These are phyloP conservation scores for Colletotrichum sp. DNA, from an alignment of 2,329 filamentous ascomycete genomes.

Conservation along the genomic window DNA sequence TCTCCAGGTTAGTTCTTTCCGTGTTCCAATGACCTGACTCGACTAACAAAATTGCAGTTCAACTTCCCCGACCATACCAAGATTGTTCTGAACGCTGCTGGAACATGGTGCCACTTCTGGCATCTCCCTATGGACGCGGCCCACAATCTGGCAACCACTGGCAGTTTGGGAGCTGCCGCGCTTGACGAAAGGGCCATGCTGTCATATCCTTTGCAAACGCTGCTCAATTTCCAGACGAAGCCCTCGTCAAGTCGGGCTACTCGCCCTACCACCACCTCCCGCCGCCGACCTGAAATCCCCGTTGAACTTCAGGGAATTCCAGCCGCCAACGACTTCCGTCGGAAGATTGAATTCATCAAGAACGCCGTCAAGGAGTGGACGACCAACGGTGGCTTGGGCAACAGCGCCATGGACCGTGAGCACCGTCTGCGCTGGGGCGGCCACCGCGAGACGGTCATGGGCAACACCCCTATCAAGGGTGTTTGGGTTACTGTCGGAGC, in stretches of 20 bases:
- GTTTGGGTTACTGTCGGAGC: slow-evolving; percentile 74
- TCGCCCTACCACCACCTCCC: slow-evolving; percentile 50
- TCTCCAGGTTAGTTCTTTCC: slow-evolving; percentile 62
- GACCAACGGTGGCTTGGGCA: slow-evolving; percentile 71
- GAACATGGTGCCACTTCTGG: slow-evolving; percentile 80
- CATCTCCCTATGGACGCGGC: slow-evolving; percentile 76
- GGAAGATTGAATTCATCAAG: slow-evolving; percentile 77
- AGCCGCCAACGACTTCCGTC: slow-evolving; percentile 73
- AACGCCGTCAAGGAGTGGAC: slow-evolving; percentile 75
- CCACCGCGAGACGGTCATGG: slow-evolving; percentile 58
- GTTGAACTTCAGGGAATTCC: slow-evolving; percentile 68
- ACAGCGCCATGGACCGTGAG: slow-evolving; percentile 63
- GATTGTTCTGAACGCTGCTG: slow-evolving; percentile 76
- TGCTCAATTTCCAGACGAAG: slow-evolving; percentile 70
- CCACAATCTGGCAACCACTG: slow-evolving; percentile 65
- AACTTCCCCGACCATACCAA: slow-evolving; percentile 92
- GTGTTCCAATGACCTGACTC: background rate
- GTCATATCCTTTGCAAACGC: slow-evolving; percentile 73
- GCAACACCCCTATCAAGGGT: slow-evolving; percentile 62
- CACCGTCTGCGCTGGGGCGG: slow-evolving; percentile 64
- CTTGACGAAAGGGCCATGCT: slow-evolving; percentile 74
- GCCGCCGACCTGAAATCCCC: slow-evolving; percentile 65
- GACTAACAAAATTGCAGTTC: slow-evolving; percentile 57
- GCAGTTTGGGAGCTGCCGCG: slow-evolving; percentile 73
- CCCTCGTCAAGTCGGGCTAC: slow-evolving; percentile 43